Evolutionary conservation across 192 early-diverging fungal species (phyloP), one percentile per base, ranked within the genome.

Genomic region (Coemansia sp.): DNA sequence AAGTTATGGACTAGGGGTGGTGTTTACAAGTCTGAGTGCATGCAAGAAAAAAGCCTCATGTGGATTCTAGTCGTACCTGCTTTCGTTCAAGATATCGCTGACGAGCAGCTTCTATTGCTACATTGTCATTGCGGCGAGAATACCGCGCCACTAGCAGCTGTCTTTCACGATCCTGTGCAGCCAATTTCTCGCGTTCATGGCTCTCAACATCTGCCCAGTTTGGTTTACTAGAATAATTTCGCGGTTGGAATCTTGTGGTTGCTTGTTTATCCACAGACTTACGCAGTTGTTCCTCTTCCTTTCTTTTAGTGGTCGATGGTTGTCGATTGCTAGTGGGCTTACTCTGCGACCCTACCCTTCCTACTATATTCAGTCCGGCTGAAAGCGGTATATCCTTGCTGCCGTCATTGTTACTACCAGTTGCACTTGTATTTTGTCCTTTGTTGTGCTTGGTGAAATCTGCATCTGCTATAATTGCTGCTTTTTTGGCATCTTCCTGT

Each of bases 401-500:
- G 0, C 14, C 3, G 14, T 44, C 1, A 44, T 44, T 16, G 38
- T 16, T 44, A 14, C 38, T 16, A 14, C 38, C 16, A 16, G 38
- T 16, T 44, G 38, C 4, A 44, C 12, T 44, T 9, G 5, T 44
- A 44, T 9, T 16, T 44, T 44, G 38, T 9, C 38, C 38, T 44
- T 9, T 16, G 38, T 10, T 44, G 12, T 14, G 14, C 38, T 44
- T 44, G 9, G 38, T 3, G 14, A 16, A 16, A 16, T 44, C 38
- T 3, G 14, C 38, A 16, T 16, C 38, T 44, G 38, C 38, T 44
- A 44, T 9, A 44, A 71, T 72, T 3, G 88, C 74, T 26, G 88
- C 89, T 58, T 88, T 85, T 54, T 88, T 69, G 55, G 78, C 67
- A 61, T 85, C 92, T 32, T 85, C 83, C 12, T 82, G 71, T 16